Conservation (phyloP, 2,329 filamentous ascomycete genomes). For the Phyllosticta ampelicida region DNA sequence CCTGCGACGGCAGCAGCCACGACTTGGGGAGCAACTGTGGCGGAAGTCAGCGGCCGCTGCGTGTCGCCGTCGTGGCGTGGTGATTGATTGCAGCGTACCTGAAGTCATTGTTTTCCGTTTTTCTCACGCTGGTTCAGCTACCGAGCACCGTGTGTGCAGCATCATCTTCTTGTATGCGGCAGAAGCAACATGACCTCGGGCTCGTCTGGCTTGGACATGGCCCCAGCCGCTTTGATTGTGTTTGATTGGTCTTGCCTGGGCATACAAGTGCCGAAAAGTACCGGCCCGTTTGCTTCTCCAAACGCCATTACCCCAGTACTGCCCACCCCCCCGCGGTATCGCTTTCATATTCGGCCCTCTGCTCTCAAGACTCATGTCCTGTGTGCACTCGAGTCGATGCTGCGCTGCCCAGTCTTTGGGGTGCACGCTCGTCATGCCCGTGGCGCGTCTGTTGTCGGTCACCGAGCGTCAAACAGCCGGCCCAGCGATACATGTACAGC, state of each 20-base stretch:
- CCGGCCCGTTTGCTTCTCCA: not conserved
- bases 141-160: not conserved
- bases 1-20: constrained; percentile 14
- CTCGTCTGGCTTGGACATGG: not conserved
- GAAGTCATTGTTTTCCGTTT: not conserved
- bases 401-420: no score
- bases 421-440: no score
- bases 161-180: not conserved
- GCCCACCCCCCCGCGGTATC: not conserved
- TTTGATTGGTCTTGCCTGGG: not conserved
- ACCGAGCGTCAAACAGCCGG: not conserved
- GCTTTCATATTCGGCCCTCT: no score
- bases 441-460: not conserved
- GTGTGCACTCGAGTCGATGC: no score
- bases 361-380: no score
- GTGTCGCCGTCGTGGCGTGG: not conserved
- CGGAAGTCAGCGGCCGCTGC: not conserved
- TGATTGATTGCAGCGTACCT: not conserved
- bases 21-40: not conserved
- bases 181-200: not conserved
- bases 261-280: not conserved
- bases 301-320: not conserved
- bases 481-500: not conserved
- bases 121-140: not conserved
- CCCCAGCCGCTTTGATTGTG: not conserved